These are phyloP conservation scores for Stentor coeruleus DNA, from an alignment of 73 alveolate genomes.

Conservation along the genomic window DNA sequence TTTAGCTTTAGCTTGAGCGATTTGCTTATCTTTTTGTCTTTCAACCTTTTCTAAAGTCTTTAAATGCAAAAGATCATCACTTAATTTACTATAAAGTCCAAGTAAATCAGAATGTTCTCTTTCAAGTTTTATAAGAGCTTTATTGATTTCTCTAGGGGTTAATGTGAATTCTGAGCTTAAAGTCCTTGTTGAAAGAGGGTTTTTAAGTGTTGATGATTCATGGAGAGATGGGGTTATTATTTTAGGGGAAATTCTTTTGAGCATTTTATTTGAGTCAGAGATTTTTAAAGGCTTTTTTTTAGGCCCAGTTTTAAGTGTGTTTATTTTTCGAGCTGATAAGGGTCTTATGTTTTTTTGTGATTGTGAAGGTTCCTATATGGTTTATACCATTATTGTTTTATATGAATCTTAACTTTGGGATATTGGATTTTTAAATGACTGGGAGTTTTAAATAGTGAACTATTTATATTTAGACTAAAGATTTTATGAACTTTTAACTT, in stretches of 20 bases:
- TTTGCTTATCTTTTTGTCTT: not conserved
- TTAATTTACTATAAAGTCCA: not conserved
- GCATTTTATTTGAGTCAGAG: not conserved
- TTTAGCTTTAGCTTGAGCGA: not conserved
- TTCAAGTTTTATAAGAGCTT: not conserved
- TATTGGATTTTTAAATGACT: not conserved
- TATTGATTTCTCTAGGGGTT: not conserved
- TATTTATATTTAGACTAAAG: too few species aligned
- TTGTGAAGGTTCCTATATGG: not conserved
- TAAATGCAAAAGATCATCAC: not conserved
- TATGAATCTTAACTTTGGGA: not conserved
- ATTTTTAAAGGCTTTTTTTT: not conserved
- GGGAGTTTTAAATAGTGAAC: too few species aligned
- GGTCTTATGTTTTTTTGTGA: not conserved
- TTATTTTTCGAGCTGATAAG: not conserved
- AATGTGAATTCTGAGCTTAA: not conserved
- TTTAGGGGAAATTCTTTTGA: not conserved
- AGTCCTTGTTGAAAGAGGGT: not conserved
- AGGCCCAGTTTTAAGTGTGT: not conserved
- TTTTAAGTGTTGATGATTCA: not conserved
- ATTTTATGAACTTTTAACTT: too few species aligned
- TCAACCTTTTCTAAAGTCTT: not conserved
- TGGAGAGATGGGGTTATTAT: not conserved
- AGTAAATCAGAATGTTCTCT: not conserved
- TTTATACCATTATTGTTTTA: not conserved